phyloP scores from a whole-genome alignment of 108 stramenopile genomes.

The Nitzschia sp. region DNA sequence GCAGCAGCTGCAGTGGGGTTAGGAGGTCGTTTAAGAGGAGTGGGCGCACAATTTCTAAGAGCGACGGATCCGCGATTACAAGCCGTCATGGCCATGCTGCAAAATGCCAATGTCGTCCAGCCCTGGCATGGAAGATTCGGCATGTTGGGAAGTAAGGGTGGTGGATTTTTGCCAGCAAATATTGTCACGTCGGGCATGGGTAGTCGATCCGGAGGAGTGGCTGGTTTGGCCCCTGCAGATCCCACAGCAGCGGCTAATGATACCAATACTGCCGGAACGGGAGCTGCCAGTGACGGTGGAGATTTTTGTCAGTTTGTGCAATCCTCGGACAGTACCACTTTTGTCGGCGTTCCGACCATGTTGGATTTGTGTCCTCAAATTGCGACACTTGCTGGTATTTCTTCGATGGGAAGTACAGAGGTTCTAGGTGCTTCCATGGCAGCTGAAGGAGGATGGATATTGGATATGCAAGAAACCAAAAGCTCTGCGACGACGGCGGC shows the following conservation, averaged over 20 bases:
- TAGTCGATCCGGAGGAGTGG: not conserved
- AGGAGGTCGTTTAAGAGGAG: constrained; percentile 32
- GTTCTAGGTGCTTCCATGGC: constrained; percentile 13
- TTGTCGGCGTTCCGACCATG: constrained; percentile 16
- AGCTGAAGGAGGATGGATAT: constrained; percentile 26
- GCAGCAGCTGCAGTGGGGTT: no score
- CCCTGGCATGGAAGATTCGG: constrained; percentile 35
- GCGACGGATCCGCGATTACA: constrained; percentile 21
- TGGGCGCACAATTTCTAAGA: constrained; percentile 36
- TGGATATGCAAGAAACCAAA: not conserved
- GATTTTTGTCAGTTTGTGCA: constrained; percentile 38
- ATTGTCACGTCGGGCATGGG: constrained; percentile 8
- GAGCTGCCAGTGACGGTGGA: constrained; percentile 8
- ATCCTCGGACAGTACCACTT: not conserved
- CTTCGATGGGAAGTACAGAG: not conserved
- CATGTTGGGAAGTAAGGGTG: constrained; percentile 30
- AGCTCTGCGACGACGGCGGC: not conserved
- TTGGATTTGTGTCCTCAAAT: constrained; percentile 27
- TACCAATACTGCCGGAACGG: not conserved
- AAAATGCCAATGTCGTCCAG: constrained; percentile 8
- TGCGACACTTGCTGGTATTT: constrained; percentile 17
- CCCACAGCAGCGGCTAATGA: not conserved
- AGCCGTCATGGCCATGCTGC: constrained; percentile 29
- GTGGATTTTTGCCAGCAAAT: constrained; percentile 25
- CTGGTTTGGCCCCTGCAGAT: not conserved